A percentile compares a stretch with the other conserved stretches of the same genome.
Evolutionary conservation across 169 alveolate species (phyloP).

Genomic region (Plasmodium yoelii): DNA sequence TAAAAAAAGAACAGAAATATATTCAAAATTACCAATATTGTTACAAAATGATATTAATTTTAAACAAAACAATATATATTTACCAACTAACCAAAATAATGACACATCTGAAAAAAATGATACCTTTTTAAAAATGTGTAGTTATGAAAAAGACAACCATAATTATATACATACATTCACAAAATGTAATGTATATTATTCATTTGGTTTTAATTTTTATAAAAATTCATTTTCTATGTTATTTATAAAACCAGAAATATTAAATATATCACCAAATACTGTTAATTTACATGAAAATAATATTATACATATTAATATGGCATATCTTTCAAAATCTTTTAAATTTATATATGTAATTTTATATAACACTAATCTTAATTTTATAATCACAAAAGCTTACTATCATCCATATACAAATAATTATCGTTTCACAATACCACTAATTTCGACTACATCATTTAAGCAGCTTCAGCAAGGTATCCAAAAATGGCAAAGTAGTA

Average conservation of each 20-base stretch:
- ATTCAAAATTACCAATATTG: constrained; percentile 13
- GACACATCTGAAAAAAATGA: too few relatives aligned
- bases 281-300: constrained; percentile 15
- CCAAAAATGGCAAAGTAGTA: background rate
- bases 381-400: constrained; percentile 45
- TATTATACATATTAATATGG: constrained; percentile 34
- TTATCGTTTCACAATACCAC: constrained; percentile 27
- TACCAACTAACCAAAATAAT: background rate
- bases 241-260: constrained; percentile 60
- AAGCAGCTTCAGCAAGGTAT: constrained; percentile 25
- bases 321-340: constrained; percentile 22
- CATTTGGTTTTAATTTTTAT: constrained; percentile 32
- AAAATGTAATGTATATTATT: constrained; percentile 18
- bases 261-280: constrained; percentile 38
- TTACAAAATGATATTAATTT: background rate
- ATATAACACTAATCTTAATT: constrained; percentile 21
- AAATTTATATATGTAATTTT: constrained; percentile 31
- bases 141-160: background rate
- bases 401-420: constrained; percentile 9
- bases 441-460: constrained; percentile 30
- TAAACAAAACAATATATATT: background rate
- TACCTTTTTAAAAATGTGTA: background rate
- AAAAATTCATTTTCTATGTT: constrained; percentile 16
- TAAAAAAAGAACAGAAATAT: constrained; percentile 27
- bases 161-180: constrained; percentile 1